Percentiles rank a stretch among this genome's conserved stretches.
These are phyloP conservation scores for Cytospora chrysosperma DNA, from an alignment of 2,329 filamentous ascomycete species.

Conservation along the genomic window DNA sequence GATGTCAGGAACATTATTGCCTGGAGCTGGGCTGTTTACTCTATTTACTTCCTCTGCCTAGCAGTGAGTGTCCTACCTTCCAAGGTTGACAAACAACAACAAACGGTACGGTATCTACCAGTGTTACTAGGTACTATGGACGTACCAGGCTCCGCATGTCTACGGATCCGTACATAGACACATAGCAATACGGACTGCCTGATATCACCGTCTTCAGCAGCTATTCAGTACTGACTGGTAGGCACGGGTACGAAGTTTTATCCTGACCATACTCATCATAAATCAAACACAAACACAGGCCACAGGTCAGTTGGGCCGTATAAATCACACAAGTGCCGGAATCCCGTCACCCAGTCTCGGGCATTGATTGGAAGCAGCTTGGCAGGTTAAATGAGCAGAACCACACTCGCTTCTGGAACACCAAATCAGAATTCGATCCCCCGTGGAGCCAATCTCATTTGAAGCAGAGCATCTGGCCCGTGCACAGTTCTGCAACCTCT, in stretches of 20 bases:
- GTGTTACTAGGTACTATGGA: not conserved
- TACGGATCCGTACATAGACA: too few species aligned
- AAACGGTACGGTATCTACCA: too few species aligned
- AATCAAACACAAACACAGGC: not conserved
- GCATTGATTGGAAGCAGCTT: not conserved
- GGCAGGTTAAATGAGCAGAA: constrained; percentile 19
- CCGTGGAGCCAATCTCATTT: constrained; percentile 19
- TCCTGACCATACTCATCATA: too few species aligned
- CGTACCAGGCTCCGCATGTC: not conserved
- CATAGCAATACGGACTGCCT: too few species aligned
- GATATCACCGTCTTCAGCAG: not conserved
- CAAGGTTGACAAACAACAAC: too few species aligned
- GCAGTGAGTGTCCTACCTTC: too few species aligned
- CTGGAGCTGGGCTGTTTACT: not conserved
- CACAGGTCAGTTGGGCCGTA: not conserved
- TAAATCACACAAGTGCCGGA: not conserved
- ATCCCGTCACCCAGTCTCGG: not conserved
- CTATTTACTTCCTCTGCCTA: too few species aligned
- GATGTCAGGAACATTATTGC: not conserved
- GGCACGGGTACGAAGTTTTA: not conserved
- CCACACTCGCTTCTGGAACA: constrained; percentile 2
- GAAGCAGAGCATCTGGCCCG: constrained; percentile 11
- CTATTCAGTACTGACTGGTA: too few species aligned
- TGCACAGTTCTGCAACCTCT: constrained; percentile 17
- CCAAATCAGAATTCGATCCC: constrained; percentile 6